These are phyloP conservation scores for Rhodotorula kratochvilovae DNA, from an alignment of 768 basidiomycete genomes.

Conservation along the genomic window DNA sequence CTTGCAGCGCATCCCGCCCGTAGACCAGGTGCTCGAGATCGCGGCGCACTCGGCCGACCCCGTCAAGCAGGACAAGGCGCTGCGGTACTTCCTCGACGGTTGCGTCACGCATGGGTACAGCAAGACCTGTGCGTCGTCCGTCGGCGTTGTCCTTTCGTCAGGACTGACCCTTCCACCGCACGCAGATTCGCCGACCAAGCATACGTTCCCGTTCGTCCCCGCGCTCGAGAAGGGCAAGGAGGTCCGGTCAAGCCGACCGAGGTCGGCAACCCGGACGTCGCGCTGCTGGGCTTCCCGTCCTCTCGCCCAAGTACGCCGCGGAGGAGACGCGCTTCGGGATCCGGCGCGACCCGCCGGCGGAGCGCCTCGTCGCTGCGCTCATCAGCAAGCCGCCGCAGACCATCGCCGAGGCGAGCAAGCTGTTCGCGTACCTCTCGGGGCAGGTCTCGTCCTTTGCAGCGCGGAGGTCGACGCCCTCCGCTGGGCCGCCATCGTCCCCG, in stretches of 20 bases:
- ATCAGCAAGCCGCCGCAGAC: slow-evolving; percentile 28
- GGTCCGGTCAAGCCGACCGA: slow-evolving; percentile 50
- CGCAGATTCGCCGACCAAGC: slow-evolving; percentile 50
- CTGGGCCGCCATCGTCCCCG: slow-evolving; percentile 27
- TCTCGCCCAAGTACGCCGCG: slow-evolving; percentile 43
- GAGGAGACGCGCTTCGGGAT: slow-evolving; percentile 41
- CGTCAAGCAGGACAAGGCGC: slow-evolving; percentile 57
- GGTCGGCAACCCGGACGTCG: slow-evolving; percentile 66
- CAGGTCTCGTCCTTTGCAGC: slow-evolving; percentile 22
- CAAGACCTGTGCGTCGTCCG: slow-evolving; percentile 45
- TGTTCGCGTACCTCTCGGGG: slow-evolving; percentile 41
- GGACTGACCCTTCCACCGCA: no score
- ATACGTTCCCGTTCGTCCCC: slow-evolving; percentile 71
- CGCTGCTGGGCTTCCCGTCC: slow-evolving; percentile 70
- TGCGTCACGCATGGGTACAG: slow-evolving; percentile 54
- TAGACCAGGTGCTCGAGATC: slow-evolving; percentile 63
- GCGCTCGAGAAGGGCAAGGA: slow-evolving; percentile 58
- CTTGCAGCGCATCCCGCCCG: slow-evolving; percentile 58
- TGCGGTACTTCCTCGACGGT: slow-evolving; percentile 80
- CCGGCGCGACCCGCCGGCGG: slow-evolving; percentile 27
- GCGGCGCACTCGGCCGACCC: slow-evolving; percentile 56
- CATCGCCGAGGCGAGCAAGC: slow-evolving; percentile 26
- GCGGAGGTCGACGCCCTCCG: slow-evolving; percentile 24
- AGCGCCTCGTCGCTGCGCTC: slow-evolving; percentile 30
- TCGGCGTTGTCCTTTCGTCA: slow-evolving; percentile 55